Evolutionary conservation across 2,329 filamentous ascomycete genomes (phyloP), one percentile per base, ranked within the genome.

Genomic region (Xylariales sp.): DNA sequence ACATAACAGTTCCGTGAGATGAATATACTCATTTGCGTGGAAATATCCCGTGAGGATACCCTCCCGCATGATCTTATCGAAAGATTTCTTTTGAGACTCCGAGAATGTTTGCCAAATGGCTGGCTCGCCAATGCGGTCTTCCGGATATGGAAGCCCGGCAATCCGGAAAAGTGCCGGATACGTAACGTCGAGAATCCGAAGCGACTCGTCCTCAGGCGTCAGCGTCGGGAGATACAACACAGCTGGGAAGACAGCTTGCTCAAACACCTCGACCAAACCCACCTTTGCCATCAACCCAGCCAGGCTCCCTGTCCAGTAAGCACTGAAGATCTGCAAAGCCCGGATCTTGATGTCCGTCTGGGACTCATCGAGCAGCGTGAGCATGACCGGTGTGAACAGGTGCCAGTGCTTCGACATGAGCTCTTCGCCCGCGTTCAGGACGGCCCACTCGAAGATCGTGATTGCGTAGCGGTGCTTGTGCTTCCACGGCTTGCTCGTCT

Each of bases 201-300:
- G 56, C 4, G 86, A 86, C 42, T 93, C 85, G 0, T 71, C 58
- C 53, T 87, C 84, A 1, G 86, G 80, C 0, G 88, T 95, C 31
- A 95, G 67, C 10, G 74, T 79, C 1, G 91, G 90, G 5, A 95
- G 71, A 52, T 81, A 86, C 6, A 84, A 72, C n/a, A 95, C 73
- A 25, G 82, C 80, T 1, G 88, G 86, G 49, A 82, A 74, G 2
- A 88, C 63, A 3, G 82, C 76, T 15, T 88, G 76, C 53, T 83
- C 75, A 46, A 91, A 84, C 19, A 91, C 74, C 11, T 72, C 64
- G 16, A 73, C 75, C 6, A 91, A 75, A 1, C 86, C 85, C 0
- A 80, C 86, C 33, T 70, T 69, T 10, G 60, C 60, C 32, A 90
- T 69, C 2, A 83, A 68, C 4, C 61, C 55, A 2, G 64, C 48